phyloP scores from a whole-genome alignment of 2,329 filamentous ascomycete species.

The Paraphoma sp. region DNA sequence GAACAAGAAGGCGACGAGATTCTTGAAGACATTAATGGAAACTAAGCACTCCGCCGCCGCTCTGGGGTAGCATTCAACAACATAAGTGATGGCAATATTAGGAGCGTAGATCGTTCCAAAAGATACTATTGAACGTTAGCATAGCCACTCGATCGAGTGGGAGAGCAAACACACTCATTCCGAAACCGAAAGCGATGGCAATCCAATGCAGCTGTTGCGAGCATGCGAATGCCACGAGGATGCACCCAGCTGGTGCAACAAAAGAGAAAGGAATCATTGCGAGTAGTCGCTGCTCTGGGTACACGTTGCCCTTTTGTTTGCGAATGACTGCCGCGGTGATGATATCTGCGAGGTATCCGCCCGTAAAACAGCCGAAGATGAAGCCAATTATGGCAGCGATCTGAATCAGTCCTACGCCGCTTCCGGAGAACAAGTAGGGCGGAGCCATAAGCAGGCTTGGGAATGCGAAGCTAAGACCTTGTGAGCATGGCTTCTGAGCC shows the following conservation, averaged over 20 bases:
- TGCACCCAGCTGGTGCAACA: constrained; percentile 3
- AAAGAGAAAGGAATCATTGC: constrained; percentile 1
- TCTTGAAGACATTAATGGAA: constrained; percentile 11
- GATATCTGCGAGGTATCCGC: constrained; percentile 9
- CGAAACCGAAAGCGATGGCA: constrained; percentile 12
- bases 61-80: constrained; percentile 3
- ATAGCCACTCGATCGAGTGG: too few relatives aligned
- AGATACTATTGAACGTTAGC: constrained; percentile 3
- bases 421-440: constrained; percentile 12
- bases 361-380: constrained; percentile 10
- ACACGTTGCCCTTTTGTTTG: constrained; percentile 6
- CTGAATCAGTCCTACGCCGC: constrained; percentile 9
- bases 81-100: constrained; percentile 12
- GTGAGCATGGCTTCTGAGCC: too few relatives aligned
- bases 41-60: constrained; percentile 5
- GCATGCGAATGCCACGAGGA: constrained; percentile 9
- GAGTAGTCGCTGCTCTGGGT: constrained; percentile 11
- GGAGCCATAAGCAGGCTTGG: constrained; percentile 10
- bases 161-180: constrained; percentile 4
- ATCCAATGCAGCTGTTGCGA: constrained; percentile 11
- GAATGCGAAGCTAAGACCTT: constrained; percentile 9
- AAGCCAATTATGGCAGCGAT: constrained; percentile 12
- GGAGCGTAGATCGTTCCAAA: constrained; percentile 12
- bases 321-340: constrained; percentile 13
- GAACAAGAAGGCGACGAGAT: constrained; percentile 10